Conservation (phyloP, 202 grass and related monocot genomes). For the Carex sylvatica region DNA sequence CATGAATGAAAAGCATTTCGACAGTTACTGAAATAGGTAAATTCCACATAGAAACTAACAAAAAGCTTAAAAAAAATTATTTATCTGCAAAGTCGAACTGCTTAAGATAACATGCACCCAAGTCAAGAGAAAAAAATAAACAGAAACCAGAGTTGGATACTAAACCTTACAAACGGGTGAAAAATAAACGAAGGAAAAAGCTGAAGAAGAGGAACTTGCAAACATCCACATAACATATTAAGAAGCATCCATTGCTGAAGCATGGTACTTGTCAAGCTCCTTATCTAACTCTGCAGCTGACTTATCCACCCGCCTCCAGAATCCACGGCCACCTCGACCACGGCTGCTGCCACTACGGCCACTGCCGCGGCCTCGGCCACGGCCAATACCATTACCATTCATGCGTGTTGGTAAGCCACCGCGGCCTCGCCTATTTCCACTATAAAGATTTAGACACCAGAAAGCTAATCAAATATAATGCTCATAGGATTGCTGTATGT, state of each 20-base stretch:
- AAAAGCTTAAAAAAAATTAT: background rate
- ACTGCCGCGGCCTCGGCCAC: constrained; percentile 12
- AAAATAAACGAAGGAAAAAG: background rate
- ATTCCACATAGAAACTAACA: background rate
- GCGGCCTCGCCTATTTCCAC: constrained; percentile 37
- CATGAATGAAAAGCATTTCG: background rate
- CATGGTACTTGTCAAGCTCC: constrained; percentile 86
- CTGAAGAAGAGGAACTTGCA: background rate
- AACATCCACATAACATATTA: constrained; percentile 30
- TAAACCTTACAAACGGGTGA: constrained; percentile 2
- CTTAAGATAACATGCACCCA: background rate
- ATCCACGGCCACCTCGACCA: constrained; percentile 45
- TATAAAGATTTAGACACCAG: constrained; percentile 4
- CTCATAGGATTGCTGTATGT: background rate
- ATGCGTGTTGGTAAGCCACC: constrained; percentile 38
- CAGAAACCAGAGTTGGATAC: background rate
- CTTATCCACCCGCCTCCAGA: constrained; percentile 45
- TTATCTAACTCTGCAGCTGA: constrained; percentile 77
- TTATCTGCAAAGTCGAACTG: background rate
- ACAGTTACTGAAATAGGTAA: background rate
- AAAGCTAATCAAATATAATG: background rate
- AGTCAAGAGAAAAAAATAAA: background rate
- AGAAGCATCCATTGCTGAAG: constrained; percentile 62
- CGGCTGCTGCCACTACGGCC: constrained; percentile 20
- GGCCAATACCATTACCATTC: constrained; percentile 22